Conservation (phyloP, 1,139 yeast genomes). For the Saccharomyces pastorianus region DNA sequence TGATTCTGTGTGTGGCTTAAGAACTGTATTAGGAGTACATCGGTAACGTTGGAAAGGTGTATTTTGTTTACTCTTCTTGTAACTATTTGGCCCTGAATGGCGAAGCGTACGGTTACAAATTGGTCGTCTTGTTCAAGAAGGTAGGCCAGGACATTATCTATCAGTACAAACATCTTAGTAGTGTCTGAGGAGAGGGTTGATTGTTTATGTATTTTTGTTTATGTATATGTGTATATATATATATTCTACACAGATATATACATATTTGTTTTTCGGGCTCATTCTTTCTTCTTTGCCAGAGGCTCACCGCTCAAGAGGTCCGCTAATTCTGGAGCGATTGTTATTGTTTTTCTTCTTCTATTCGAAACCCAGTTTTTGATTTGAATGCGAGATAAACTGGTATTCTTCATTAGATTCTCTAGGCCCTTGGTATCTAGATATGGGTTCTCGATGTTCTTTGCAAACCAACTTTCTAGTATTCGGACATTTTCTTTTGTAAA, state of each 20-base stretch:
- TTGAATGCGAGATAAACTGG: slow-evolving; percentile 16
- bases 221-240: background rate
- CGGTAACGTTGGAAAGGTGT: slow-evolving; percentile 45
- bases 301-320: slow-evolving; percentile 1
- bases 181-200: slow-evolving; percentile 48
- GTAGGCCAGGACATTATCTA: slow-evolving; percentile 1
- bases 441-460: slow-evolving; percentile 14
- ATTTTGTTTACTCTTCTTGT: slow-evolving; percentile 1
- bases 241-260: slow-evolving; percentile 1
- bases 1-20: slow-evolving; percentile 59
- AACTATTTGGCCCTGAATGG: slow-evolving; percentile 3
- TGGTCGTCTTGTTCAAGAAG: background rate
- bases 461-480: slow-evolving; percentile 16
- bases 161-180: slow-evolving; percentile 24
- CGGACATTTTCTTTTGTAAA: slow-evolving; percentile 13
- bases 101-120: slow-evolving; percentile 5
- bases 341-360: slow-evolving; percentile 17
- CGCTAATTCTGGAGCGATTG: background rate
- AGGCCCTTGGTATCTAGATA: slow-evolving; percentile 15
- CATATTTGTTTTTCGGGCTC: slow-evolving; percentile 1
- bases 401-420: slow-evolving; percentile 8
- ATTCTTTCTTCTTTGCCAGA: background rate
- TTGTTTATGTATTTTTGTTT: slow-evolving; percentile 1
- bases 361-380: slow-evolving; percentile 25
- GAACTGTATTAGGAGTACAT: slow-evolving; percentile 65